These are phyloP conservation scores for Sporobolomyces phaffii DNA, from an alignment of 768 basidiomycete species.

Conservation along the genomic window DNA sequence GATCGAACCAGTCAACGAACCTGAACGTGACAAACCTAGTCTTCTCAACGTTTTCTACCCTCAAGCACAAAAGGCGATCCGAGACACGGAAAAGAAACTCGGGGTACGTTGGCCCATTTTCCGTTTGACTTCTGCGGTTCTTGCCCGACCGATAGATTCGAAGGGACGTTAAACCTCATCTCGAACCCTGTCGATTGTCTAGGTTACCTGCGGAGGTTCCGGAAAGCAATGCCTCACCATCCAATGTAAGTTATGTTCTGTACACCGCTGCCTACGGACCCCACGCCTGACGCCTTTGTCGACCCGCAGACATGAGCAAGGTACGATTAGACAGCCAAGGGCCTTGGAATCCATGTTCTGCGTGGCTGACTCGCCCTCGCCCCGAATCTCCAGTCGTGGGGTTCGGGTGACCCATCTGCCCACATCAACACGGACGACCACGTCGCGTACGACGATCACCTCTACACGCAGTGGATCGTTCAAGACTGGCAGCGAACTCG, in stretches of 20 bases:
- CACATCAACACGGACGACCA: constrained; percentile 5
- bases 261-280: no score
- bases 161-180: not conserved
- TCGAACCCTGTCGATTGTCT: not conserved
- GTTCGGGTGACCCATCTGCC: not conserved
- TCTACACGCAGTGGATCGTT: constrained; percentile 17
- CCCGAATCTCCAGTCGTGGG: no score
- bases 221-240: constrained; percentile 12
- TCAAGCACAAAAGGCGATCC: constrained; percentile 10
- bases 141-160: no score
- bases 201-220: constrained; percentile 1
- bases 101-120: not conserved
- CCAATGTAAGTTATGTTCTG: constrained; percentile 2
- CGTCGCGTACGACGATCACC: constrained; percentile 22
- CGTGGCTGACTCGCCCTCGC: no score
- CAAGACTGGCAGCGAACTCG: not conserved
- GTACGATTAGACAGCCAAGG: no score
- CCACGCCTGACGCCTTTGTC: no score
- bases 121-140: no score
- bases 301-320: not conserved
- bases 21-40: not conserved
- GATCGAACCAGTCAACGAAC: constrained; percentile 26
- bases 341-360: no score
- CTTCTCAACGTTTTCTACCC: not conserved
- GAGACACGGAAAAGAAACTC: constrained; percentile 8